Evolutionary conservation across 2,329 filamentous ascomycete species (phyloP), one percentile per base, ranked within the genome.

Genomic region (Colletotrichum lindemuthianum): DNA sequence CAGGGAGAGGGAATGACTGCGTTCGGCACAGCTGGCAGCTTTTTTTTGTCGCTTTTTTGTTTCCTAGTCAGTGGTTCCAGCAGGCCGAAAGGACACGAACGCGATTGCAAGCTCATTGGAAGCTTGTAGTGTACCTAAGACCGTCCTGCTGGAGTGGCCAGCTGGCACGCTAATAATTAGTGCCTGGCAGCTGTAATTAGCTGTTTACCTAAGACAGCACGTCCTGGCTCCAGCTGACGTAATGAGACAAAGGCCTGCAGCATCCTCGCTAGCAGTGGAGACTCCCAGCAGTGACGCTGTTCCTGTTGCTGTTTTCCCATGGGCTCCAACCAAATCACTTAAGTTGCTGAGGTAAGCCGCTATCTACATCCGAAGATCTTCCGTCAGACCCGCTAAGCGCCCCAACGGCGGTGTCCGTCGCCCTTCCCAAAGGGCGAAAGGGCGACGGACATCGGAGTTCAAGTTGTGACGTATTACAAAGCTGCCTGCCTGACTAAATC

Each of bases 391-490:
- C 24, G 24, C 24, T 24, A n/a, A n/a, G n/a, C n/a, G n/a, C n/a
- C n/a, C n/a, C n/a, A n/a, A n/a, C n/a, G n/a, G n/a, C n/a, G n/a
- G n/a, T n/a, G n/a, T n/a, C n/a, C n/a, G n/a, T n/a, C n/a, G n/a
- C n/a, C n/a, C n/a, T n/a, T n/a, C n/a, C n/a, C n/a, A n/a, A n/a
- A n/a, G n/a, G n/a, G n/a, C n/a, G 39, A 45, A 40, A 47, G 13
- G 16, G 50, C 40, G 24, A 47, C 50, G 49, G 49, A 60, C 34
- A 34, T 15, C 58, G 58, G 58, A 34, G 15, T 33, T 48, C 39
- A 52, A 36, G 24, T 13, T 44, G 59, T 74, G 74, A 74, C 73
- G 76, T 74, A 79, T 79, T 79, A 79, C 78, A 77, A 79, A 79
- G 78, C 78, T 77, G 68, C 69, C 60, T 61, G 52, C 39, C 65